Base-by-base conservation (phyloP, 2,329 filamentous ascomycete genomes). In the Penicillium hordei region DNA sequence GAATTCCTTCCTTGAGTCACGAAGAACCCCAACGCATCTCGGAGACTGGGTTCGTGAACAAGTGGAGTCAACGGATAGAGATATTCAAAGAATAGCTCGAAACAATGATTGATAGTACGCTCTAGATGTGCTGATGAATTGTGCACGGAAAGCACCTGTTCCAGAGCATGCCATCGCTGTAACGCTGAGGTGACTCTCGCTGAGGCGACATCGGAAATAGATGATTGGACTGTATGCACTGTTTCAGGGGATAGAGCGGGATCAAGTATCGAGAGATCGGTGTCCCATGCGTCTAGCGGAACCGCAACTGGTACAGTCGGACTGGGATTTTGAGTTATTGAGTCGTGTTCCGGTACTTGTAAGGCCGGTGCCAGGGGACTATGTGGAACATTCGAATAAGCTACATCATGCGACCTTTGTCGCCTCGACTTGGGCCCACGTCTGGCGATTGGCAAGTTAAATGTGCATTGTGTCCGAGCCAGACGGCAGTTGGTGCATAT, bases 11-110 rank as follows among this genome's bases (percentile, higher is more conserved):
- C 39, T 40, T 52, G 59, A 23, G 50, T 10, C 49, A 61, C 12
- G 46, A 78, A 77, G 48, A 71, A 71, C 2, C 67, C 66, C 25
- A 78, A 57, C 19, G 69, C 73, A 27, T 74, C 66, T 15, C 76
- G 71, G 6, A 79, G 66, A 62, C 71, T 77, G 0, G 75, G 70
- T 45, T 79, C 76, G 58, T 79, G 76, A 3, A 79, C 71, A 42
- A 79, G 59, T 2, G 76, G 76, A 19, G 72, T 79, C 2, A 79
- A 69, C 2, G 77, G 77, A 49, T 75, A 78, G 2, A 79, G 74
- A 48, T 78, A 78, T 51, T 78, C 69, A 33, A 78, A 78, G 57
- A 78, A 79, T 21, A 78, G 60, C 54, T 76, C 69, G 33, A 79
- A 68, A 50, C 75, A 79, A 46, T 39, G 60, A 21, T 59, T 65